phyloP scores from a whole-genome alignment of 2,329 filamentous ascomycete species.

The Meredithiella fracta region DNA sequence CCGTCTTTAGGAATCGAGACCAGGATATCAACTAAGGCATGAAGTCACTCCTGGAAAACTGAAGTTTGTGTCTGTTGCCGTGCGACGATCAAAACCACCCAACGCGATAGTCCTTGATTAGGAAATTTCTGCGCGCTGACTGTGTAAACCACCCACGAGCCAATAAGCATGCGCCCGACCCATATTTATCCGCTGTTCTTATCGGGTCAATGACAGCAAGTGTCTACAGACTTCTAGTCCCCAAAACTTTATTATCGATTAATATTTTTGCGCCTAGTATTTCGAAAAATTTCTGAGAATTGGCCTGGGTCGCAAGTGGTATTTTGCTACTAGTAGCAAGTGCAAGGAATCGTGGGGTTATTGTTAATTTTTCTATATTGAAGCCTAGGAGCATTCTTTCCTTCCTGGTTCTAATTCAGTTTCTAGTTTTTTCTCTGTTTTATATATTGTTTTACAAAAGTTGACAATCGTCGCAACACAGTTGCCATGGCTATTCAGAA shows the following conservation, averaged over 20 bases:
- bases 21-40: background rate
- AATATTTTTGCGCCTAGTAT: slow-evolving; percentile 4
- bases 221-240: background rate
- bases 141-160: background rate
- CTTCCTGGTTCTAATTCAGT: background rate
- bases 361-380: background rate
- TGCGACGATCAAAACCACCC: slow-evolving; percentile 3
- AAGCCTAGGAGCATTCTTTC: background rate
- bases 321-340: background rate
- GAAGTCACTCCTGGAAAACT: background rate
- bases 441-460: background rate
- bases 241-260: slow-evolving; percentile 10
- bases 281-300: slow-evolving; percentile 10
- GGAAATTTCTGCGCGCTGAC: background rate
- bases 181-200: background rate
- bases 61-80: slow-evolving; percentile 1
- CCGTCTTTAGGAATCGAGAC: background rate
- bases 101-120: background rate
- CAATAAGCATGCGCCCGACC: background rate
- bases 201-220: slow-evolving; percentile 3
- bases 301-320: background rate
- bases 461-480: background rate
- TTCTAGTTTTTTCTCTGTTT: slow-evolving; percentile 1
- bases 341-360: slow-evolving; percentile 8
- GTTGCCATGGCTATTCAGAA: slow-evolving; percentile 79